Percentiles rank a stretch among this genome's conserved stretches.
Evolutionary conservation across 768 basidiomycete species (phyloP).

Genomic region (Trametes meyenii): DNA sequence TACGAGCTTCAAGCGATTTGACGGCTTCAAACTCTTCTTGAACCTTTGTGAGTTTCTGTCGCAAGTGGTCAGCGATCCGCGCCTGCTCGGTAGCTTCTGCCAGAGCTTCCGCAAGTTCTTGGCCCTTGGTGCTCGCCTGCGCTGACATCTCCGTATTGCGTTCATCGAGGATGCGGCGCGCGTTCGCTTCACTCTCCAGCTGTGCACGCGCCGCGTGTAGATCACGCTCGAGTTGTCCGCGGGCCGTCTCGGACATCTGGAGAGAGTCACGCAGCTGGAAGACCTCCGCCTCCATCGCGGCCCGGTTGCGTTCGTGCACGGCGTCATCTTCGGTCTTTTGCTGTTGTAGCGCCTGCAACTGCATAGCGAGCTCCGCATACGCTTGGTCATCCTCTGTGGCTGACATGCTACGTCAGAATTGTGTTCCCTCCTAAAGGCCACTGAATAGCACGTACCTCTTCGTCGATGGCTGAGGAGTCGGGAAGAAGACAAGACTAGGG

Average conservation of each 20-base stretch:
- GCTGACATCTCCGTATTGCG: constrained; percentile 58
- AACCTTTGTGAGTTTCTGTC: constrained; percentile 65
- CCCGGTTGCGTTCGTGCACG: constrained; percentile 60
- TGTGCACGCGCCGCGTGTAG: constrained; percentile 63
- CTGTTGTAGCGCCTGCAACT: constrained; percentile 62
- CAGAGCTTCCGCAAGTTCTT: constrained; percentile 58
- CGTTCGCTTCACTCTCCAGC: constrained; percentile 62
- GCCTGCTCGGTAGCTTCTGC: constrained; percentile 72
- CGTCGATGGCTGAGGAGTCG: constrained; percentile 67
- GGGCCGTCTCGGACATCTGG: constrained; percentile 43
- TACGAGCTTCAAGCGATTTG: constrained; percentile 65
- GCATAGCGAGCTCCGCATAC: constrained; percentile 71
- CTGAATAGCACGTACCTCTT: constrained; percentile 52
- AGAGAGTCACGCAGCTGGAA: constrained; percentile 52
- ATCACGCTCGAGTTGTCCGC: constrained; percentile 64
- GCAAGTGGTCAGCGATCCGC: constrained; percentile 55
- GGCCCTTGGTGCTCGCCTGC: constrained; percentile 58
- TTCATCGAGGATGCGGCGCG: constrained; percentile 64
- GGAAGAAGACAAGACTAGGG: constrained; percentile 74
- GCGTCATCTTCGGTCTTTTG: constrained; percentile 59
- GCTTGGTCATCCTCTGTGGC: constrained; percentile 76
- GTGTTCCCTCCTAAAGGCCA: not conserved
- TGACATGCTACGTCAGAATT: constrained; percentile 33
- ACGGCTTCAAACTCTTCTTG: constrained; percentile 67
- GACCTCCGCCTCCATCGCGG: constrained; percentile 56